These are phyloP conservation scores for Novymonas esmeraldas DNA, from an alignment of 208 protist species.

Conservation along the genomic window DNA sequence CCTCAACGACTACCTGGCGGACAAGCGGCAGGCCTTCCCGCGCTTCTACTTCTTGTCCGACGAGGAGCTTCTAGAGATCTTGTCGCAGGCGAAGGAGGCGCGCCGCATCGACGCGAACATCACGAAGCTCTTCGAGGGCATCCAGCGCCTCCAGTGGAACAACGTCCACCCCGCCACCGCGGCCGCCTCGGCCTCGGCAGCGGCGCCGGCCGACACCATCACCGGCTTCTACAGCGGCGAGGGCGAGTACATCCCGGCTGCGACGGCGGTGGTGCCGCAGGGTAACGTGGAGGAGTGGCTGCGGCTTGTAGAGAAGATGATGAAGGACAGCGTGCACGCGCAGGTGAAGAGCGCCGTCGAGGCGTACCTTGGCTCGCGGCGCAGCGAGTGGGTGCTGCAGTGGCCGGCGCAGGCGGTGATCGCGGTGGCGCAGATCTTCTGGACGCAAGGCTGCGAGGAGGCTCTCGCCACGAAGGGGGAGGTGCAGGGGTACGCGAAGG, in stretches of 20 bases:
- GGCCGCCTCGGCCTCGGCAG: neutral
- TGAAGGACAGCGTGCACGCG: constrained; percentile 90
- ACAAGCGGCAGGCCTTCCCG: constrained; percentile 95
- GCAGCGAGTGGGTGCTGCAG: constrained; percentile 89
- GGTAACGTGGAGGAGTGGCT: constrained; percentile 98
- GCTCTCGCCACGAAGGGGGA: constrained; percentile 68
- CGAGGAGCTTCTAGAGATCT: constrained; percentile 95
- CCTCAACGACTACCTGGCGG: constrained; percentile 97
- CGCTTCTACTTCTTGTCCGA: constrained; percentile 95
- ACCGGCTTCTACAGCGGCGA: constrained; percentile 94
- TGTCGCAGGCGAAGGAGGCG: constrained; percentile 97
- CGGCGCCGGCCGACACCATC: constrained; percentile 58
- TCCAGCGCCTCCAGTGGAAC: constrained; percentile 85
- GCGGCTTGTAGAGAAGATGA: constrained; percentile 92
- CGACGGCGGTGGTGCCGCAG: constrained; percentile 83
- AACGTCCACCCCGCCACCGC: constrained; percentile 11
- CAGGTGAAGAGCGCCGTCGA: constrained; percentile 70
- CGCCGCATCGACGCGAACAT: constrained; percentile 95
- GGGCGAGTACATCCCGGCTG: constrained; percentile 92
- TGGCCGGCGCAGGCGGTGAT: constrained; percentile 95
- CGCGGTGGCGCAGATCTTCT: constrained; percentile 93
- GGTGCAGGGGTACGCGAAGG: constrained; percentile 63
- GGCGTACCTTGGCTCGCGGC: constrained; percentile 66
- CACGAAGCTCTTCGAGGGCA: constrained; percentile 96
- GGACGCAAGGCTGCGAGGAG: constrained; percentile 95